Evolutionary conservation across 768 basidiomycete species (phyloP).

Genomic region (Russula olivacea): DNA sequence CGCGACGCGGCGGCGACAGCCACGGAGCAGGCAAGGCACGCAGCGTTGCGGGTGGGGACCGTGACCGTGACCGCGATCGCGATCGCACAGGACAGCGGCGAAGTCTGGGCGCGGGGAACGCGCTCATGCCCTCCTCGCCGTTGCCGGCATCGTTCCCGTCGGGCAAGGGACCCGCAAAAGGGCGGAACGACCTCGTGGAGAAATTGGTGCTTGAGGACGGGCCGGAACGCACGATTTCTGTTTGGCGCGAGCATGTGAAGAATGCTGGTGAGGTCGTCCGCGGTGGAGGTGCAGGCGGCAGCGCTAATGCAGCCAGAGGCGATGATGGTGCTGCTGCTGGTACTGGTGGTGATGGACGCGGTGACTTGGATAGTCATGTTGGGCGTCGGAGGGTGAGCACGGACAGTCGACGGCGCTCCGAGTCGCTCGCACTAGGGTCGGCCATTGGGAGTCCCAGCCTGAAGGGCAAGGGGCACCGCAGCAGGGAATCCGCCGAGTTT

Average conservation of each 20-base stretch:
- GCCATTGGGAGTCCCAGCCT: slow-evolving; percentile 11
- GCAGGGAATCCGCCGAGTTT: slow-evolving; percentile 27
- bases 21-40: slow-evolving; percentile 17
- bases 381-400: slow-evolving; percentile 25
- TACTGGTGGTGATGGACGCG: slow-evolving; percentile 11
- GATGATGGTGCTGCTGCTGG: background rate
- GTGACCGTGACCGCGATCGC: too few relatives aligned
- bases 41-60: slow-evolving; percentile 19
- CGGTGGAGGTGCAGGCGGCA: background rate
- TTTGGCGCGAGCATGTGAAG: slow-evolving; percentile 35
- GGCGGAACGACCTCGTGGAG: slow-evolving; percentile 31
- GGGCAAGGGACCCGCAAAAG: slow-evolving; percentile 23
- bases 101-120: slow-evolving; percentile 11
- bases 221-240: slow-evolving; percentile 33
- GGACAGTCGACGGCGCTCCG: slow-evolving; percentile 16
- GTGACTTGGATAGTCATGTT: slow-evolving; percentile 27
- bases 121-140: background rate
- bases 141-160: background rate
- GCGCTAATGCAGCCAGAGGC: background rate
- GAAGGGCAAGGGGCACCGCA: slow-evolving; percentile 24
- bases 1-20: background rate
- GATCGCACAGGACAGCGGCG: background rate
- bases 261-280: slow-evolving; percentile 24
- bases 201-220: slow-evolving; percentile 33
- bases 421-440: slow-evolving; percentile 5